Conservation (phyloP, 345 rosid species). For the Stellera chamaejasme region DNA sequence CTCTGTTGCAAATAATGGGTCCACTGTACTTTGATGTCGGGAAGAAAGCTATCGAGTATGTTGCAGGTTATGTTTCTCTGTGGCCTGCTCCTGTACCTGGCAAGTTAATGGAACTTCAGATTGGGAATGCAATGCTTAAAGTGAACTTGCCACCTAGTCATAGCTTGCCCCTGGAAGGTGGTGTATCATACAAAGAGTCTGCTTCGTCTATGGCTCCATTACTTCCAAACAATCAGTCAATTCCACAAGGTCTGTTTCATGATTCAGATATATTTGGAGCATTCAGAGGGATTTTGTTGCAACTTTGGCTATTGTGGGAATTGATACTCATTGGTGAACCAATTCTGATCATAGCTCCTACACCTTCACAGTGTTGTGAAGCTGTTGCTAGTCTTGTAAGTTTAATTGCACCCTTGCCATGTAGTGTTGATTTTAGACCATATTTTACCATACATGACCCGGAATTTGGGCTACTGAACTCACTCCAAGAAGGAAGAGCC, state of each 20-base stretch:
- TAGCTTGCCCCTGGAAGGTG: slow-evolving; percentile 68
- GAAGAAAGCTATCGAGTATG: slow-evolving; percentile 71
- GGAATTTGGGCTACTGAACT: slow-evolving; percentile 57
- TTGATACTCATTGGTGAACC: slow-evolving; percentile 90
- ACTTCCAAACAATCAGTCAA: slow-evolving; percentile 83
- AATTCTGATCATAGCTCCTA: slow-evolving; percentile 83
- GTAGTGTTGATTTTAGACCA: slow-evolving; percentile 94
- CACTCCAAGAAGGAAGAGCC: slow-evolving; percentile 65
- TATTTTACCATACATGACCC: slow-evolving; percentile 97
- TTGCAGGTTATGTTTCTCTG: slow-evolving; percentile 76
- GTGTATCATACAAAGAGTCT: slow-evolving; percentile 52
- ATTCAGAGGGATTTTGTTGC: slow-evolving; percentile 72
- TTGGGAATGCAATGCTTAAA: slow-evolving; percentile 85
- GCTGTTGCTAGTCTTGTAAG: slow-evolving; percentile 97
- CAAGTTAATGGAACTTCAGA: slow-evolving; percentile 86
- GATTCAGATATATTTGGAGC: slow-evolving; percentile 88
- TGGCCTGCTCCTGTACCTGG: slow-evolving; percentile 94
- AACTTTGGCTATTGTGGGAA: slow-evolving; percentile 95
- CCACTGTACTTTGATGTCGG: slow-evolving; percentile 88
- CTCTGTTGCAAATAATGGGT: slow-evolving; percentile 92
- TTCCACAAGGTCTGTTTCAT: slow-evolving; percentile 95
- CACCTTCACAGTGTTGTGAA: slow-evolving; percentile 95
- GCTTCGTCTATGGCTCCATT: slow-evolving; percentile 87
- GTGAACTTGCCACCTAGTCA: slow-evolving; percentile 90
- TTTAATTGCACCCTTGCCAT: slow-evolving; percentile 77